Percentiles rank a stretch among this genome's conserved stretches.
phyloP scores from a whole-genome alignment of 2,329 filamentous ascomycete genomes.

The Nectriaceae sp. region DNA sequence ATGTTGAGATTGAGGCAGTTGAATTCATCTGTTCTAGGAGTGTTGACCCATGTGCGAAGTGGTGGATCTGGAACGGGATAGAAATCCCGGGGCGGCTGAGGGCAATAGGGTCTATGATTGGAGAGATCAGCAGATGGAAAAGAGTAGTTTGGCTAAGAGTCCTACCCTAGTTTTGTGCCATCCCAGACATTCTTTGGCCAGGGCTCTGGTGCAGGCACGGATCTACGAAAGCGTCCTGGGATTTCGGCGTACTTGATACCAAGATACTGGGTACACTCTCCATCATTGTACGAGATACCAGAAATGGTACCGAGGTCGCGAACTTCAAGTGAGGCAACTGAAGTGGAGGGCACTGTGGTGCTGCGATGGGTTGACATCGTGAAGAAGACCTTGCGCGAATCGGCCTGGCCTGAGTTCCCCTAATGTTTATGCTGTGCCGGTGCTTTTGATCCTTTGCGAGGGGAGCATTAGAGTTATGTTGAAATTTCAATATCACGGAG shows the following conservation, averaged over 20 bases:
- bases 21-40: background rate
- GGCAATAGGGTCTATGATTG: background rate
- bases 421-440: too few species aligned
- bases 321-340: background rate
- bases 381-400: too few species aligned
- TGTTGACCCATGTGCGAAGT: constrained; percentile 7
- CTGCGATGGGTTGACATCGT: too few species aligned
- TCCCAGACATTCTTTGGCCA: background rate
- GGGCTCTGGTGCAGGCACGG: background rate
- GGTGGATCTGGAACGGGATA: constrained; percentile 10
- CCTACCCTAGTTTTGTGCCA: constrained; percentile 33
- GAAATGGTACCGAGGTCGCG: constrained; percentile 1
- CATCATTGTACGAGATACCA: constrained; percentile 5
- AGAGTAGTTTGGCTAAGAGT: constrained; percentile 1
- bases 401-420: too few species aligned
- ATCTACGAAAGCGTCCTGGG: constrained; percentile 6
- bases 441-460: too few species aligned
- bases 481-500: too few species aligned
- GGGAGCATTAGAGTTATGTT: too few species aligned
- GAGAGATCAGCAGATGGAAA: background rate
- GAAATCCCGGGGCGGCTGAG: constrained; percentile 14
- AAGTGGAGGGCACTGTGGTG: too few species aligned
- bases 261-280: constrained; percentile 9
- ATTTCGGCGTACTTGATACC: constrained; percentile 7
- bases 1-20: constrained; percentile 6